A percentile compares a stretch with the other conserved stretches of the same genome.
These are phyloP conservation scores for Nicotiana rustica DNA, from an alignment of 305 asterid species.

Conservation along the genomic window DNA sequence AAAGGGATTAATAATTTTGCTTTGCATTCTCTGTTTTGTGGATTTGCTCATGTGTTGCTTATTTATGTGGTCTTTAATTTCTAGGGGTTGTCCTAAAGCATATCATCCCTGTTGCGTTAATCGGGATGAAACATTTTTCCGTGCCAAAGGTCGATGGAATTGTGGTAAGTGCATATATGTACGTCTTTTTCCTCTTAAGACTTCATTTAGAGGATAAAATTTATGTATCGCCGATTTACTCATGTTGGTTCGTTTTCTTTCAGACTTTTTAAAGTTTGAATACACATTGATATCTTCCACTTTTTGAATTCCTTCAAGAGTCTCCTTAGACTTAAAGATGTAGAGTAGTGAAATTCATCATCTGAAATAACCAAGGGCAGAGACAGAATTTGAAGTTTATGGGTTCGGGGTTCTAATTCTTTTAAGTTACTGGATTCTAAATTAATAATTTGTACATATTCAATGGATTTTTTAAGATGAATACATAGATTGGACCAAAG, in stretches of 20 bases:
- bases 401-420: too few species aligned
- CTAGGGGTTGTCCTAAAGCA: conserved; percentile 97
- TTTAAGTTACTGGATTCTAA: too few species aligned
- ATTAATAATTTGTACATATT: too few species aligned
- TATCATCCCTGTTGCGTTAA: conserved; percentile 96
- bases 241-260: not conserved
- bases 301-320: not conserved
- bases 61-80: conserved; percentile 34
- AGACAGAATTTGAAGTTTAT: too few species aligned
- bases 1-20: conserved; percentile 12
- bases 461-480: too few species aligned
- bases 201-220: not conserved
- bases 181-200: conserved; percentile 10
- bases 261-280: not conserved
- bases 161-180: conserved; percentile 66
- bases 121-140: conserved; percentile 91
- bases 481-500: too few species aligned
- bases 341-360: not conserved
- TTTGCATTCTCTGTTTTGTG: not conserved
- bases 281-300: not conserved
- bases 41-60: conserved; percentile 29
- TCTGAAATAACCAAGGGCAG: not conserved
- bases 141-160: conserved; percentile 94
- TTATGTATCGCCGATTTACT: too few species aligned
- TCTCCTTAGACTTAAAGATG: not conserved